Evolutionary conservation across 1,284 basidiomycete genomes (phyloP), one percentile per base, ranked within the genome.

Genomic region (Clitocybe nebularis): DNA sequence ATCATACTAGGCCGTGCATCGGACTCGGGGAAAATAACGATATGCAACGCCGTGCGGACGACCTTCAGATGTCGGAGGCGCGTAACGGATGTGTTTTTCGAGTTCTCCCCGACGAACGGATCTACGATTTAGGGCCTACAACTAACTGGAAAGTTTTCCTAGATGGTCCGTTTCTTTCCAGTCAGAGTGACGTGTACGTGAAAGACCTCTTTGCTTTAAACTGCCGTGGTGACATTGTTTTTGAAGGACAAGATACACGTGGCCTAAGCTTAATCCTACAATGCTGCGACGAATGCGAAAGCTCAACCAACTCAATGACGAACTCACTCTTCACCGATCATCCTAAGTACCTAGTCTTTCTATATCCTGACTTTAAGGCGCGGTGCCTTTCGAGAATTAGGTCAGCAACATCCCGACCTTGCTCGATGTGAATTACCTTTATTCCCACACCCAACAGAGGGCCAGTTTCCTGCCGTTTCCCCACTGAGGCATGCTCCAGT

Each of bases 371-470:
- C n/a, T 32, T 32, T 9, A 32, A 17, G 29, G 29, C 19, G 29
- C 29, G 14, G 29, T 32, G 3, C 29, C 29, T 32, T 32, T 16
- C 11, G 13, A 16, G 19, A 2, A 9, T 5, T 2, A 32, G 7
- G 11, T 32, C 7, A 32, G 11, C 13, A 29, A 29, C 10, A 11
- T 11, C 16, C 16, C 10, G 28, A 4, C 16, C 28, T 29, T 5
- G 4, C 28, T 10, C 4, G 28, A 14, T 8, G 8, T 14, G 14
- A 16, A 9, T 16, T 47, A 71, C 76, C 77, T 60, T 77, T 54
- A 57, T 81, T 79, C 13, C 75, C 75, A 44, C 78, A 79, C 10
- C 65, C 74, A 1, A 56, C 59, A 13, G 67, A 56, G 3, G 77
- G 77, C 77, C 77, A 81, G 49, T 66, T 61, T 2, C 54, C 58